These are phyloP conservation scores for Carex arenaria DNA, from an alignment of 202 grass and related monocot genomes.

Conservation along the genomic window DNA sequence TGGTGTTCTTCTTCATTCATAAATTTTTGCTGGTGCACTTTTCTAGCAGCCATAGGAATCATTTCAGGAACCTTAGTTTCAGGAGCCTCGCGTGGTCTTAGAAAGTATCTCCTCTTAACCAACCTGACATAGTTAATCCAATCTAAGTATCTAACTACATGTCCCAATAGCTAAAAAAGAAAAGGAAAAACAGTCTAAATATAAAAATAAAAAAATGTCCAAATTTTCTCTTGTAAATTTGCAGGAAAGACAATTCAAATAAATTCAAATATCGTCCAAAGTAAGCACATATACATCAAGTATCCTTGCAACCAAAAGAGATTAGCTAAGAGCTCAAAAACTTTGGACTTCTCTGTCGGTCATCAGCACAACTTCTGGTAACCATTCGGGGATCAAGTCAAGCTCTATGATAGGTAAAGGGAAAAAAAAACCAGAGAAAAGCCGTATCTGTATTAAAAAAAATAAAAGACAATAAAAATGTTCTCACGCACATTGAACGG, in stretches of 20 bases:
- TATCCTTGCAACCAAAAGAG: not conserved
- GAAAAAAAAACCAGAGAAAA: not conserved
- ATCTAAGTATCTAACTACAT: not conserved
- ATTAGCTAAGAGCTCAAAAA: not conserved
- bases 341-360: not conserved
- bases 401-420: not conserved
- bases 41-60: slow-evolving; percentile 42
- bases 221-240: not conserved
- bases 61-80: slow-evolving; percentile 27
- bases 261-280: not conserved
- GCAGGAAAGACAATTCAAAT: not conserved
- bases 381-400: not conserved
- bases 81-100: slow-evolving; percentile 40
- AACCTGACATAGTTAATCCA: slow-evolving; percentile 34
- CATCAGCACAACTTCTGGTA: not conserved
- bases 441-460: not conserved
- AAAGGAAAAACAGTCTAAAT: not conserved
- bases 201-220: not conserved
- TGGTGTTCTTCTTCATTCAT: slow-evolving; percentile 46
- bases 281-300: not conserved
- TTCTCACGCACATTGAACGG: slow-evolving; percentile 31
- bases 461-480: not conserved
- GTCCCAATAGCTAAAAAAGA: not conserved
- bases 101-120: slow-evolving; percentile 43
- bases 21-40: slow-evolving; percentile 40